Evolutionary conservation across 306 rosid species (phyloP), one percentile per base, ranked within the genome.

Genomic region (Arachis hypogaea): DNA sequence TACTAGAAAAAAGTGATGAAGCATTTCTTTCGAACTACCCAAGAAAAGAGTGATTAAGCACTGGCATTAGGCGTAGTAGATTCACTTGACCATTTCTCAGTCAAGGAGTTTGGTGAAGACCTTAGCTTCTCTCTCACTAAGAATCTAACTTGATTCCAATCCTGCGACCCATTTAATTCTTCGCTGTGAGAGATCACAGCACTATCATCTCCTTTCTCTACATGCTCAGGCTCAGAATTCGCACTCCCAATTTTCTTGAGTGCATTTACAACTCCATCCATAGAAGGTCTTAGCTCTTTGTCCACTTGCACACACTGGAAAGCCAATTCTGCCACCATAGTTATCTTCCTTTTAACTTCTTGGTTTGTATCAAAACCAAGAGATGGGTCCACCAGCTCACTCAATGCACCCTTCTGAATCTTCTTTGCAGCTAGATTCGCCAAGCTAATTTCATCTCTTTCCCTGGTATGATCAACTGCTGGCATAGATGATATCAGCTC

Each of bases 401-500:
- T 16, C 12, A 78, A 63, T 28, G 75, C 82, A 5, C 82, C 59
- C 11, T 73, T 83, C 49, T 67, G 76, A 71, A 92, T 83, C 82
- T 77, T 88, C 68, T 51, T 76, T 11, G 73, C 45, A 2, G 86
- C 89, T 22, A 90, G 49, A 78, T 77, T 83, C 33, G 92, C 77
- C 80, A 89, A 80, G 16, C 86, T 89, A 41, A 89, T 84, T 78
- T 92, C 94, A 75, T 88, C 84, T n/a, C 71, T 69, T 40, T 66
- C 85, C 75, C 98, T 80, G 7, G 77, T 65, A 4, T 78, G 69
- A 76, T 90, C 91, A 62, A 92, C 84, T 0, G 96, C 96, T 2
- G 90, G 85, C 86, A 74, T 50, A 9, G 96, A 89, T 6, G 98
- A 86, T 58, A 89, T 77, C 1, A 92, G 84, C 81, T 92, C 96